phyloP scores from a whole-genome alignment of 306 rosid genomes.

The Vachellia collinsii region DNA sequence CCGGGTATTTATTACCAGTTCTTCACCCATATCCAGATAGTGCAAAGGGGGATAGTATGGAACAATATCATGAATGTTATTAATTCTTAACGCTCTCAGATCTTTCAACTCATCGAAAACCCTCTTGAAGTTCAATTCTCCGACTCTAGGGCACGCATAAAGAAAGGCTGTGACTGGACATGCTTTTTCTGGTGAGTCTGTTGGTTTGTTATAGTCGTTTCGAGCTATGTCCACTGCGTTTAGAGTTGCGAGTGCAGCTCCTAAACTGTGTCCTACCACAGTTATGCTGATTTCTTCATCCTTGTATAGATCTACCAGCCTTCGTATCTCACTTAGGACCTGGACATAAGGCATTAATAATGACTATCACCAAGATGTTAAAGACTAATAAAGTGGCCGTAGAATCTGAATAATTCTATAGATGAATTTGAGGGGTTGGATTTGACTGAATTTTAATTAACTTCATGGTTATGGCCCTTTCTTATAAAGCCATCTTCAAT shows the following conservation, averaged over 20 bases:
- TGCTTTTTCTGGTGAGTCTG: slow-evolving; percentile 36
- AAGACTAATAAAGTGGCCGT: too few relatives aligned
- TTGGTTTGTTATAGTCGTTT: slow-evolving; percentile 48
- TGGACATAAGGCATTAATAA: neutral
- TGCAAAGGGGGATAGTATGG: slow-evolving; percentile 43
- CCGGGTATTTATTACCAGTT: slow-evolving; percentile 49
- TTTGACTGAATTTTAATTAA: too few relatives aligned
- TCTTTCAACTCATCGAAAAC: slow-evolving; percentile 36
- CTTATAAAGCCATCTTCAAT: too few relatives aligned
- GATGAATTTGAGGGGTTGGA: neutral
- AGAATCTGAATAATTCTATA: too few relatives aligned
- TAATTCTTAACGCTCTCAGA: slow-evolving; percentile 47
- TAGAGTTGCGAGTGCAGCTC: slow-evolving; percentile 66
- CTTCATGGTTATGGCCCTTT: too few relatives aligned
- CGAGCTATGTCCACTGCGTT: slow-evolving; percentile 64
- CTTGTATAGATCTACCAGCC: slow-evolving; percentile 57
- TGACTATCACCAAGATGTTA: neutral
- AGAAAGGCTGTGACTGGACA: slow-evolving; percentile 64
- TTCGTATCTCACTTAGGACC: slow-evolving; percentile 61
- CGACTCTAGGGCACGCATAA: slow-evolving; percentile 68
- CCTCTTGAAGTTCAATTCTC: slow-evolving; percentile 47
- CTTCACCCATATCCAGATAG: slow-evolving; percentile 64
- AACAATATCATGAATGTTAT: slow-evolving; percentile 56
- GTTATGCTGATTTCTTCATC: slow-evolving; percentile 75
- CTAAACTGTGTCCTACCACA: slow-evolving; percentile 70